Evolutionary conservation across 139 green algal species (phyloP).

Genomic region (Volvox reticuliferus): DNA sequence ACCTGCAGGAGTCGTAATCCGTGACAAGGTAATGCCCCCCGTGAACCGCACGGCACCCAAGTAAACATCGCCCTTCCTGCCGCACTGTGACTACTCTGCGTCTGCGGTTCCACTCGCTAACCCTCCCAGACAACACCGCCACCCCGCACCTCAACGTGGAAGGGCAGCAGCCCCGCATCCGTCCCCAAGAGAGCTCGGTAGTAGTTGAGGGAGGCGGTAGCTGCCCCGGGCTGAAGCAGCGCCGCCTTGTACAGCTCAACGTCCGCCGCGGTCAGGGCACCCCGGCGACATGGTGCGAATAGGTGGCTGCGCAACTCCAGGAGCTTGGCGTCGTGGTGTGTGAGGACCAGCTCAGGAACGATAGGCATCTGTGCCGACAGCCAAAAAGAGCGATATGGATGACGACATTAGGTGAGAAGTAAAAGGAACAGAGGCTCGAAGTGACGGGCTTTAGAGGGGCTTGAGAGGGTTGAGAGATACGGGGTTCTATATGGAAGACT

Average conservation of each 20-base stretch:
- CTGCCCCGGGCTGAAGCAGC: conserved; percentile 51
- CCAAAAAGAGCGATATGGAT: neutral
- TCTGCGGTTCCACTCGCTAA: no score
- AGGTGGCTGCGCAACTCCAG: neutral
- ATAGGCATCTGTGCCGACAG: neutral
- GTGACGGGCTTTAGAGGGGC: neutral
- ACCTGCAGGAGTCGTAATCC: no score
- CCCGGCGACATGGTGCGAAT: neutral
- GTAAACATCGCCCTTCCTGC: no score
- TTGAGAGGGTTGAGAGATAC: no score
- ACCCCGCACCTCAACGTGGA: neutral
- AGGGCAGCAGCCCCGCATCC: neutral
- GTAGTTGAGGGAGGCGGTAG: conserved; percentile 62
- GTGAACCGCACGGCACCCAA: no score
- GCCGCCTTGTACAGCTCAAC: conserved; percentile 48
- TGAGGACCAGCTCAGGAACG: conserved; percentile 19
- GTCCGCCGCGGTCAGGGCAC: neutral
- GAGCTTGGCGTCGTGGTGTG: neutral
- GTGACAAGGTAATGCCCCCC: no score
- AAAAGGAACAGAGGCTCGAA: neutral
- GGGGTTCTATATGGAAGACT: no score
- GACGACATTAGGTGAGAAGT: neutral
- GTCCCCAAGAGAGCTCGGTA: conserved; percentile 48
- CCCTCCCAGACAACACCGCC: no score
- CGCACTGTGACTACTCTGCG: no score